These are phyloP conservation scores for Fremontodendron californicum DNA, from an alignment of 345 rosid species.

Conservation along the genomic window DNA sequence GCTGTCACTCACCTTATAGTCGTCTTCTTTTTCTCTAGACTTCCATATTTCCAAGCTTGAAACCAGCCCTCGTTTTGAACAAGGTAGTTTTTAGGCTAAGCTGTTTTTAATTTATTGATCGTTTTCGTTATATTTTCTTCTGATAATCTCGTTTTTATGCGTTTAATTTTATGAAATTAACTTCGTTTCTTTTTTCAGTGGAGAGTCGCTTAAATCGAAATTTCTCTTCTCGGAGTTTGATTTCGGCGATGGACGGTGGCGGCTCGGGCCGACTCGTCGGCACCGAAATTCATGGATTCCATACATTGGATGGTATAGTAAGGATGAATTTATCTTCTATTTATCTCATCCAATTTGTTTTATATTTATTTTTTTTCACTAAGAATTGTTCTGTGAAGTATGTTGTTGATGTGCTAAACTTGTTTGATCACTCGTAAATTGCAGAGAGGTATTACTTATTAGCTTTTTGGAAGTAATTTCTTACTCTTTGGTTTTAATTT, in stretches of 20 bases:
- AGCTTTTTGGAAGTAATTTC: neutral
- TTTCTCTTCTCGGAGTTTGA: neutral
- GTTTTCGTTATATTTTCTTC: neutral
- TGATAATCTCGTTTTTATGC: neutral
- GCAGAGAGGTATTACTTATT: neutral
- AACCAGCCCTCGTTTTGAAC: neutral
- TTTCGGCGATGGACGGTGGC: conserved; percentile 38
- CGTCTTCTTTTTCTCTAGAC: neutral
- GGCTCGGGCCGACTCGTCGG: conserved; percentile 45
- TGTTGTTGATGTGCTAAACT: neutral
- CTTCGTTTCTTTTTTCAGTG: too few species aligned
- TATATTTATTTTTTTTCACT: neutral
- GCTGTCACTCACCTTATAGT: too few species aligned
- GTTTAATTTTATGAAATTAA: neutral
- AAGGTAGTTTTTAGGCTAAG: neutral
- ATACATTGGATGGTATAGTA: conserved; percentile 52
- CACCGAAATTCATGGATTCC: conserved; percentile 93
- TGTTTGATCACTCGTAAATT: neutral
- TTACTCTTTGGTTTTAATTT: neutral
- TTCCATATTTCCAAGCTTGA: neutral
- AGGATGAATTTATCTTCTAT: neutral
- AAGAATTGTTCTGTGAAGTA: neutral
- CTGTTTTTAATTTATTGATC: neutral
- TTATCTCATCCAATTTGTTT: neutral
- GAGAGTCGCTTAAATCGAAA: neutral